Evolutionary conservation across 2,329 filamentous ascomycete genomes (phyloP), one percentile per base, ranked within the genome.

Genomic region (Colletotrichum tabaci): DNA sequence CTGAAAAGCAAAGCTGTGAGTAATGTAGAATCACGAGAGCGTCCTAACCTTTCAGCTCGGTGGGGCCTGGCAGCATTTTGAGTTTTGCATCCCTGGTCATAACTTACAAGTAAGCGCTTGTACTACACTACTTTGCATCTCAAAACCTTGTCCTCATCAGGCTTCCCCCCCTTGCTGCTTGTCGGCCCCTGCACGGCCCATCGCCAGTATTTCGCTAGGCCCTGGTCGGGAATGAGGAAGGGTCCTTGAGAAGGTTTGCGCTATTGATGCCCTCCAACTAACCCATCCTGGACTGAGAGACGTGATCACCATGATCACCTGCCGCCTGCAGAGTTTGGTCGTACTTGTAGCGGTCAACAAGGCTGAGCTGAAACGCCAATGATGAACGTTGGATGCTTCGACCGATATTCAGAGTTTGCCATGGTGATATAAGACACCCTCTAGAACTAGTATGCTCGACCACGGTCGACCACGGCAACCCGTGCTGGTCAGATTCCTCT

Each of bases 181-280:
- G 65, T 65, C 58, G 58, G 65, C 18, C 30, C 40, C 38, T 52
- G 65, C 46, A 63, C 65, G 40, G 53, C 57, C 30, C 42, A 40
- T 60, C 58, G 30, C 49, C 47, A 61, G 67, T 57, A 50, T 50
- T 60, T 21, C 50, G 40, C 30, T 47, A 30, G 67, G 67, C 21
- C 58, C 47, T 68, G 52, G 53, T 55, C 65, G 40, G 46, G 60
- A 47, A 60, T 58, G 60, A 69, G 60, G 58, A 69, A 64, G 58
- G 65, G 65, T 63, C 46, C 49, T 30, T 35, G 23, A 49, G 53
- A 72, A 63, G n/a, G 69, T 72, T 72, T 69, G 53, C 69, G 53
- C 65, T 72, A 69, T 69, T 72, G 69, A 60, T 56, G 60, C 60
- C 65, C 65, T 64, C 65, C 60, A 64, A 61, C 64, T 49, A 55